Percentiles rank a stretch among this genome's conserved stretches.
phyloP scores from a whole-genome alignment of 78 protist genomes.

The Thecamonas trahens region DNA sequence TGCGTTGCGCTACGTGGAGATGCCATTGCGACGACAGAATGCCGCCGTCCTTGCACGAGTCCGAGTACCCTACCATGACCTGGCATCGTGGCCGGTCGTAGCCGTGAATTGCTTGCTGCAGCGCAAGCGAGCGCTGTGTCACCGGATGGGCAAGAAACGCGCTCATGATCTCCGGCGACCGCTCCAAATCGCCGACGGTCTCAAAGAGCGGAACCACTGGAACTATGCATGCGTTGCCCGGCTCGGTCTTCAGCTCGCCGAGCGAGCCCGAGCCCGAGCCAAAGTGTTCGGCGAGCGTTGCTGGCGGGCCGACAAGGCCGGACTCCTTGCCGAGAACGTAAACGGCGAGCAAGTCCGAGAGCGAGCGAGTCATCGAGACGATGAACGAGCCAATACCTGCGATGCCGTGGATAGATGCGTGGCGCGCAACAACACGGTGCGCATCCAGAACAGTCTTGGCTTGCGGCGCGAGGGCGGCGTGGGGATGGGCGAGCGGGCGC shows the following conservation, averaged over 20 bases:
- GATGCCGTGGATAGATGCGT: too few species aligned
- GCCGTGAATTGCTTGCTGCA: too few species aligned
- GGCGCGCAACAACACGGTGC: constrained; percentile 50
- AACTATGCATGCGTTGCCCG: too few species aligned
- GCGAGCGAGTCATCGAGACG: constrained; percentile 54
- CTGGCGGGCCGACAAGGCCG: constrained; percentile 53
- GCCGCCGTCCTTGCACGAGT: constrained; percentile 61
- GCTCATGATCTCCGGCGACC: constrained; percentile 37
- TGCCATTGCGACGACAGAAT: constrained; percentile 49
- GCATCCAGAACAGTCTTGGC: neutral
- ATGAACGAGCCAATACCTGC: too few species aligned
- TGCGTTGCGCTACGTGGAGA: constrained; percentile 47
- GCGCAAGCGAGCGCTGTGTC: constrained; percentile 33
- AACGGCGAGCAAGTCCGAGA: constrained; percentile 64
- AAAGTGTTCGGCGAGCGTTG: too few species aligned
- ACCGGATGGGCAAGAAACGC: constrained; percentile 11
- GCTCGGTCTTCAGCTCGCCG: too few species aligned
- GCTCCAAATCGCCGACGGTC: constrained; percentile 34
- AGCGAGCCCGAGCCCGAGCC: too few species aligned
- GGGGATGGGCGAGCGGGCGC: constrained; percentile 23
- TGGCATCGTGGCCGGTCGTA: constrained; percentile 43
- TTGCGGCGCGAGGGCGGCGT: neutral
- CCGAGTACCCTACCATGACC: constrained; percentile 76
- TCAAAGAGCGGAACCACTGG: constrained; percentile 76
- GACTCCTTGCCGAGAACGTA: constrained; percentile 46